Evolutionary conservation across 176 grass and related monocot genomes (phyloP), one percentile per base, ranked within the genome.

Genomic region (Rhynchospora breviuscula): DNA sequence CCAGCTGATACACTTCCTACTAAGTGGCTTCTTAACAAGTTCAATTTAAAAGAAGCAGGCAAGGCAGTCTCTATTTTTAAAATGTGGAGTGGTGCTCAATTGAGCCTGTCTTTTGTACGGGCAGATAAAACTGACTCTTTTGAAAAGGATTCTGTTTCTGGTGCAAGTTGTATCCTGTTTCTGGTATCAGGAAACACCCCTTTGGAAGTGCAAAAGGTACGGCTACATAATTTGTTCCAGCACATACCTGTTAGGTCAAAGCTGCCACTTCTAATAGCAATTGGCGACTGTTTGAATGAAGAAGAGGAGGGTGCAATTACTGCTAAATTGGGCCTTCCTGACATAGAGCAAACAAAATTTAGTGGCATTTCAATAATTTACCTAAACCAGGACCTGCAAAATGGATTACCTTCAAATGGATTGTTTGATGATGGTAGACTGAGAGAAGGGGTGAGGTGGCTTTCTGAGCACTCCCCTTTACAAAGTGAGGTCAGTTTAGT

Each of bases 11-110:
- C 48, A 69, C 79, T 72, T 17, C 81, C 83, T 86, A 89, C 85
- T 51, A 93, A 84, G 86, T 99, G 96, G 93, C 88, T 93, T 67
- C 91, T 95, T 2, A 91, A 80, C 81, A 95, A 99, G 81, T 70
- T 99, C 74, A 86, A 81, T 85, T 75, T 92, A 75, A 44, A 87
- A 84, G 47, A 44, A 88, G 84, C 48, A 81, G 85, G 33, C 31
- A 88, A 78, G 15, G 88, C 83, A 85, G 86, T 69, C 81, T 93
- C 96, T 18, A 90, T 99, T 86, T 95, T 86, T 87, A 86, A 80
- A 35, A 87, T 76, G 33, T 92, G 93, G 91, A 86, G 84, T 10
- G 82, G 75, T 54, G 61, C 75, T 64, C 81, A 83, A 7, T 95
- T 93, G 51, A 93, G 91, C 81, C 57, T 99, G 33, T 89, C 96